These are phyloP conservation scores for Wickerhamomyces mucosus DNA, from an alignment of 805 yeast genomes.

Conservation along the genomic window DNA sequence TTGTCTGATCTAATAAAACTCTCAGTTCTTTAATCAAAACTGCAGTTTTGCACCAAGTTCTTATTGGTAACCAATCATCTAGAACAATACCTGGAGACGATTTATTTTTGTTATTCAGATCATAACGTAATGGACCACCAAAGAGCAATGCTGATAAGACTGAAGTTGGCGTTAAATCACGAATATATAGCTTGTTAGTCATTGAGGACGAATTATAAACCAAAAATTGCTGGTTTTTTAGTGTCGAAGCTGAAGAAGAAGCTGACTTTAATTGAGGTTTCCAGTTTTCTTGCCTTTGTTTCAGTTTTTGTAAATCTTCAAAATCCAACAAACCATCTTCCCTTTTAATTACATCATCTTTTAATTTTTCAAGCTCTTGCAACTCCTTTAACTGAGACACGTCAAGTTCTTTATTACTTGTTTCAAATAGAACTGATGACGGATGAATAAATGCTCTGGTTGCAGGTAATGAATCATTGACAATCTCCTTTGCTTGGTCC, in stretches of 20 bases:
- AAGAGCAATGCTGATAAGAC: constrained; percentile 67
- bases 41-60: constrained; percentile 93
- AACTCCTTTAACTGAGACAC: constrained; percentile 19
- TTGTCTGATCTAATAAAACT: constrained; percentile 52
- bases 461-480: constrained; percentile 36
- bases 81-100: constrained; percentile 77
- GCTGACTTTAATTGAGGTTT: constrained; percentile 29
- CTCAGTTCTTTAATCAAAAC: constrained; percentile 71
- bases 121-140: constrained; percentile 66
- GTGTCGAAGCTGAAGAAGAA: neutral
- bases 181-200: constrained; percentile 59
- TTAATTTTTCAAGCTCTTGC: constrained; percentile 14
- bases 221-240: constrained; percentile 42
- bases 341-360: constrained; percentile 16
- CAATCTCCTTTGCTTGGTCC: constrained; percentile 7
- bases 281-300: constrained; percentile 23
- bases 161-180: constrained; percentile 74
- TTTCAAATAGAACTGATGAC: constrained; percentile 62
- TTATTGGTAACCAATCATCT: constrained; percentile 82
- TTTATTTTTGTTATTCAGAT: constrained; percentile 34
- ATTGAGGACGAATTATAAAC: constrained; percentile 50
- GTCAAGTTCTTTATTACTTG: constrained; percentile 23
- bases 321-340: constrained; percentile 34
- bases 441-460: constrained; percentile 81
- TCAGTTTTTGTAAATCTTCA: constrained; percentile 24